Evolutionary conservation across 164 flowering plant genomes (phyloP), one percentile per base, ranked within the genome.

Genomic region (Berberis thunbergii): DNA sequence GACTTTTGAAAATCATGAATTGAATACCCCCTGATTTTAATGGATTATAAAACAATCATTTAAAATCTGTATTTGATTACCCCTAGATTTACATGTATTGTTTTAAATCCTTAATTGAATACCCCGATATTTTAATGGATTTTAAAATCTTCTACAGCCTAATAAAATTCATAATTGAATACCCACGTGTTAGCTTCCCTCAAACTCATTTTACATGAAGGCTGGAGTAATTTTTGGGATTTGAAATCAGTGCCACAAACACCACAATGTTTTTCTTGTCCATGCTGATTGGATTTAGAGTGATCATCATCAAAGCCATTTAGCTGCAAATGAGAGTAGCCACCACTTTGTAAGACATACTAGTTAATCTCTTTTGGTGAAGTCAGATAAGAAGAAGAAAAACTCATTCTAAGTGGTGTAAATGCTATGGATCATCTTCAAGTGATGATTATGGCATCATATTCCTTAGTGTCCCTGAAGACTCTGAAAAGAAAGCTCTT

Each of bases 401-500:
- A 26, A 26, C 75, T 80, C 80, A 86, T 80, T 26, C 80, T 70
- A 26, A 83, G 68, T 43, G 87, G 87, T 39, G 85, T 26, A 80
- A 73, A 54, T 77, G 77, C 84, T 86, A 79, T 26, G 84, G 72
- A 26, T 26, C 26, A 71, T 84, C 84, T 42, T 79, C 85, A 61
- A 70, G 41, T 9, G 86, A 70, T 57, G 82, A 64, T 41, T 71
- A 73, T 6, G 84, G 71, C 26, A 26, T 26, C 26, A 26, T 72
- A 74, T 70, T 74, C 45, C 82, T 81, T 61, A 75, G 61, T 6
- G 79, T 65, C 52, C 80, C 82, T 26, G 83, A 77, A 54, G 78
- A 65, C 63, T 80, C 84, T n/a, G 80, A 66, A 70, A 82, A 83
- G 71, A 80, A 82, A 26, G 77, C 71, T 70, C 76, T 80, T 75